phyloP scores from a whole-genome alignment of 768 basidiomycete genomes.

The Lactifluus pinguis region DNA sequence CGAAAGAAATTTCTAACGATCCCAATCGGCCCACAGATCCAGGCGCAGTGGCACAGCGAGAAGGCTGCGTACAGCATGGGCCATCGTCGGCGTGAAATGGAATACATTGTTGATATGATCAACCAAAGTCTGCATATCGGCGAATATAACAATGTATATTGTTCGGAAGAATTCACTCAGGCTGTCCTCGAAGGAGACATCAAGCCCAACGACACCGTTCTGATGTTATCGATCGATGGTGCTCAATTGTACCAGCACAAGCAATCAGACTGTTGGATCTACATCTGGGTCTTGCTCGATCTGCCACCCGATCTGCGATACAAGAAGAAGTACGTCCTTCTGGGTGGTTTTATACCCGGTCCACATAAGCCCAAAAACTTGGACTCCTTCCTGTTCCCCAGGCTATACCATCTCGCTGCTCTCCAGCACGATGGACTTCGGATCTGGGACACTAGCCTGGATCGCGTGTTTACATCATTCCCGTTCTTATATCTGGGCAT shows the following conservation, averaged over 20 bases:
- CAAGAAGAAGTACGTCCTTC: slow-evolving; percentile 13
- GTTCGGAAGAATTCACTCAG: slow-evolving; percentile 1
- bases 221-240: too few relatives aligned
- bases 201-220: too few relatives aligned
- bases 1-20: neutral
- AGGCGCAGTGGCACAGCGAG: neutral
- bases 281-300: slow-evolving; percentile 32
- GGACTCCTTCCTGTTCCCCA: slow-evolving; percentile 26
- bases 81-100: too few relatives aligned
- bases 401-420: slow-evolving; percentile 28
- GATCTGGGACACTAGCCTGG: slow-evolving; percentile 21
- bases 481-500: too few relatives aligned
- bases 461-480: too few relatives aligned
- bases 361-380: slow-evolving; percentile 29
- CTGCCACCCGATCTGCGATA: slow-evolving; percentile 24
- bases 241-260: too few relatives aligned
- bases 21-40: neutral
- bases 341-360: slow-evolving; percentile 26
- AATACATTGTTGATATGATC: neutral
- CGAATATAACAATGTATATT: neutral
- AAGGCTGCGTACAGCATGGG: too few relatives aligned
- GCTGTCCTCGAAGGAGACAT: slow-evolving; percentile 25
- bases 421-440: slow-evolving; percentile 23
- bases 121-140: neutral
- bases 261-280: slow-evolving; percentile 21